phyloP scores from a whole-genome alignment of 2,329 filamentous ascomycete genomes.

The Didymella sp. region DNA sequence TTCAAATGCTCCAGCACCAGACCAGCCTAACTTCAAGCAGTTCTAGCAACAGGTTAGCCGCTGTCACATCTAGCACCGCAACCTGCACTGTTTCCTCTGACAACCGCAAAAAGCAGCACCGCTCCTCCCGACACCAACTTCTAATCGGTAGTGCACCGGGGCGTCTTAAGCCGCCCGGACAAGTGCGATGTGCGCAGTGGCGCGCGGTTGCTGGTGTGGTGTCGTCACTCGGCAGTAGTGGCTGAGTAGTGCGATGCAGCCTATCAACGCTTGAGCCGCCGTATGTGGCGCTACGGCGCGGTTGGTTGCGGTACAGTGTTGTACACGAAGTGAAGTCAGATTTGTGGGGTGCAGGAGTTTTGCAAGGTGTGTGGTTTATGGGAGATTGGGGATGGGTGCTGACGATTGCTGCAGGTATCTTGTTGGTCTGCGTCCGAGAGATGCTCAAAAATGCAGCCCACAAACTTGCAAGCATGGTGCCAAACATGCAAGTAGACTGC shows the following conservation, averaged over 20 bases:
- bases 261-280: slow-evolving; percentile 12
- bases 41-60: background rate
- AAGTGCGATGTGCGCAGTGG: slow-evolving; percentile 4
- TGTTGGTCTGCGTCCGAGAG: background rate
- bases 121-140: background rate
- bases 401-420: background rate
- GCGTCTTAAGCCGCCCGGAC: background rate
- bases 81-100: background rate
- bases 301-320: background rate
- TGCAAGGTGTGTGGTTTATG: background rate
- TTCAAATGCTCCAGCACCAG: background rate
- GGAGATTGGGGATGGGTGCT: background rate
- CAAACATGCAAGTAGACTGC: no score
- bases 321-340: background rate
- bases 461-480: no score
- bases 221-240: slow-evolving; percentile 17
- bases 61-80: background rate
- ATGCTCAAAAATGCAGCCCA: background rate
- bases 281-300: background rate
- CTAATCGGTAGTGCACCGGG: background rate
- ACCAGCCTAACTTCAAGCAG: background rate
- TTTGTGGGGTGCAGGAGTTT: background rate
- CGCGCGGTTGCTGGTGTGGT: slow-evolving; percentile 5
- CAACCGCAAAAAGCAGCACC: background rate
- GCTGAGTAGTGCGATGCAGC: background rate